Conservation (phyloP, 345 rosid genomes). For the Euphorbia tirucalli region DNA sequence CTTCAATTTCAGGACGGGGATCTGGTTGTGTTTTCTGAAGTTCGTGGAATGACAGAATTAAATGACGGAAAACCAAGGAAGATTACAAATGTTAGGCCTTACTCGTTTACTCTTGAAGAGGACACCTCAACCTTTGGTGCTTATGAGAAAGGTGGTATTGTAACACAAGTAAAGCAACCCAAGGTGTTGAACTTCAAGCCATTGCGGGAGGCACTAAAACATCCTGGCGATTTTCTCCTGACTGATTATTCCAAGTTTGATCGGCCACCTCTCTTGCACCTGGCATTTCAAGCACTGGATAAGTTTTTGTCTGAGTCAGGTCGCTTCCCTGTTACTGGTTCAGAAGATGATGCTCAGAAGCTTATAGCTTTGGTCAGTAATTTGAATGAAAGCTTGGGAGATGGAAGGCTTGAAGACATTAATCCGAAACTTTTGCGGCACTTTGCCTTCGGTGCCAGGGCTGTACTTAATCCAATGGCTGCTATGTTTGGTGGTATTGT, state of each 20-base stretch:
- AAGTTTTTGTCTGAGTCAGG: slow-evolving; percentile 62
- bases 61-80: slow-evolving; percentile 98
- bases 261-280: slow-evolving; percentile 82
- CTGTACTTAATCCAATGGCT: slow-evolving; percentile 97
- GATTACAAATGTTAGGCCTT: slow-evolving; percentile 77
- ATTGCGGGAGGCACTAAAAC: slow-evolving; percentile 77
- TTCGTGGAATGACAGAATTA: slow-evolving; percentile 86
- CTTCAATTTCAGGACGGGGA: slow-evolving; percentile 97
- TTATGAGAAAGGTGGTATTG: slow-evolving; percentile 91
- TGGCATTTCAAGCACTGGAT: slow-evolving; percentile 95
- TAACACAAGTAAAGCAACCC: slow-evolving; percentile 89
- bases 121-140: slow-evolving; percentile 64
- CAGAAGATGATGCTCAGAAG: slow-evolving; percentile 85
- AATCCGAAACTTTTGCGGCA: slow-evolving; percentile 71
- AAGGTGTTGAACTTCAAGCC: slow-evolving; percentile 82
- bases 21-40: slow-evolving; percentile 91
- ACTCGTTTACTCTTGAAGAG: slow-evolving; percentile 86
- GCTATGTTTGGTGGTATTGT: slow-evolving; percentile 99
- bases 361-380: slow-evolving; percentile 57
- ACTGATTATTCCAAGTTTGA: slow-evolving; percentile 95
- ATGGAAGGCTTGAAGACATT: slow-evolving; percentile 66
- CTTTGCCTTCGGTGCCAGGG: slow-evolving; percentile 94
- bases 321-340: slow-evolving; percentile 81
- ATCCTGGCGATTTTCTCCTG: slow-evolving; percentile 95
- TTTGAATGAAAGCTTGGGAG: slow-evolving; percentile 71